phyloP scores from a whole-genome alignment of 306 rosid genomes.

The Ammopiptanthus mongolicus region DNA sequence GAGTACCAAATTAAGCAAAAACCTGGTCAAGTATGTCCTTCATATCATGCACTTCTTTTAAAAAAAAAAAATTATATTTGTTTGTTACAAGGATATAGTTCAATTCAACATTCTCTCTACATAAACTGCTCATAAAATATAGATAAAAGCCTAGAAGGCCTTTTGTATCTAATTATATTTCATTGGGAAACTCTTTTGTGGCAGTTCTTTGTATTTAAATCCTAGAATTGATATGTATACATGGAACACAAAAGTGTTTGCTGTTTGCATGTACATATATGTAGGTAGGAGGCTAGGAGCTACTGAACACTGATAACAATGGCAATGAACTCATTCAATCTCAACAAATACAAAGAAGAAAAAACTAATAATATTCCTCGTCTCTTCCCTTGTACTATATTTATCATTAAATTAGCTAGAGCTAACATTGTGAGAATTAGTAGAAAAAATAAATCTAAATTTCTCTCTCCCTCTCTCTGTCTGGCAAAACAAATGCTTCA shows the following conservation, averaged over 20 bases:
- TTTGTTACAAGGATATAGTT: not conserved
- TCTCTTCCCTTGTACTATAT: not conserved
- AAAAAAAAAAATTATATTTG: no score
- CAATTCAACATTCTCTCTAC: not conserved
- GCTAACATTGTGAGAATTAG: not conserved
- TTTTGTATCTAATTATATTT: not conserved
- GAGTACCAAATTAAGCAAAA: conserved; percentile 64
- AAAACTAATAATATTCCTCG: not conserved
- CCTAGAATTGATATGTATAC: not conserved
- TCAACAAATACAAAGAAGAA: not conserved
- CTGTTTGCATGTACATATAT: conserved; percentile 24
- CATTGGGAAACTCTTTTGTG: not conserved
- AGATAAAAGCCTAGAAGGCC: not conserved
- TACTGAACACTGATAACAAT: not conserved
- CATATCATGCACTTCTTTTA: conserved; percentile 5
- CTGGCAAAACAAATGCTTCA: not conserved
- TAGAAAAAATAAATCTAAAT: not conserved
- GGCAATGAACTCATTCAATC: not conserved
- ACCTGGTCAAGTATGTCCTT: conserved; percentile 66
- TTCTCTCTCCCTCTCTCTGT: not conserved
- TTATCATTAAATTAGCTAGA: not conserved
- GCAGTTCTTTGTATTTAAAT: not conserved
- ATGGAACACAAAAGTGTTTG: not conserved
- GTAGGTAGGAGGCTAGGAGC: not conserved
- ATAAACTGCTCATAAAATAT: not conserved